Evolutionary conservation across 2,329 filamentous ascomycete species (phyloP).

Genomic region (Dendryphion nanum): DNA sequence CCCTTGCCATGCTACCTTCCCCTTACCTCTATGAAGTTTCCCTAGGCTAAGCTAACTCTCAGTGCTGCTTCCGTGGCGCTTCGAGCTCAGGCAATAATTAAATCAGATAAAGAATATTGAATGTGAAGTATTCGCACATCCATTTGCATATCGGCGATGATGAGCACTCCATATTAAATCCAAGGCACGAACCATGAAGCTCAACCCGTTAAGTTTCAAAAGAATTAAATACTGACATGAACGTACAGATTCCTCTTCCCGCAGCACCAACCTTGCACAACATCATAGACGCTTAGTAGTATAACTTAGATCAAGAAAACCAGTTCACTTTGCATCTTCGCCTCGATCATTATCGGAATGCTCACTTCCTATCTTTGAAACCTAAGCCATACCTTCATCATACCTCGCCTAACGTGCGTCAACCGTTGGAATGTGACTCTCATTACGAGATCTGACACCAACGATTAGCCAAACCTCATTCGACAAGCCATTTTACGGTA

Average conservation of each 20-base stretch:
- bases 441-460: too few species aligned
- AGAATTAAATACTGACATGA: too few species aligned
- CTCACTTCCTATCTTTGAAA: neutral
- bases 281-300: neutral
- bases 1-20: neutral
- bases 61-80: neutral
- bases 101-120: neutral
- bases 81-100: neutral
- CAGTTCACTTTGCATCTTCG: slow-evolving; percentile 1
- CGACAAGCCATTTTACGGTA: too few species aligned
- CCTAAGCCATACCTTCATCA: too few species aligned
- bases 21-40: neutral
- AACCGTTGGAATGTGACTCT: too few species aligned
- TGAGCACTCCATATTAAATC: neutral
- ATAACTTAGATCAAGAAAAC: neutral
- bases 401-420: too few species aligned
- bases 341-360: slow-evolving; percentile 11
- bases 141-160: neutral
- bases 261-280: neutral
- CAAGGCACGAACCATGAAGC: neutral
- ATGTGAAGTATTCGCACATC: too few species aligned
- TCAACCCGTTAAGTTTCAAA: too few species aligned
- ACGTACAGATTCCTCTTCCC: neutral
- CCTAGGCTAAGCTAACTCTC: neutral
- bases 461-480: too few species aligned